Evolutionary conservation across 2,329 filamentous ascomycete species (phyloP), one percentile per base, ranked within the genome.

Genomic region (Aspergillus quadrilineatus): DNA sequence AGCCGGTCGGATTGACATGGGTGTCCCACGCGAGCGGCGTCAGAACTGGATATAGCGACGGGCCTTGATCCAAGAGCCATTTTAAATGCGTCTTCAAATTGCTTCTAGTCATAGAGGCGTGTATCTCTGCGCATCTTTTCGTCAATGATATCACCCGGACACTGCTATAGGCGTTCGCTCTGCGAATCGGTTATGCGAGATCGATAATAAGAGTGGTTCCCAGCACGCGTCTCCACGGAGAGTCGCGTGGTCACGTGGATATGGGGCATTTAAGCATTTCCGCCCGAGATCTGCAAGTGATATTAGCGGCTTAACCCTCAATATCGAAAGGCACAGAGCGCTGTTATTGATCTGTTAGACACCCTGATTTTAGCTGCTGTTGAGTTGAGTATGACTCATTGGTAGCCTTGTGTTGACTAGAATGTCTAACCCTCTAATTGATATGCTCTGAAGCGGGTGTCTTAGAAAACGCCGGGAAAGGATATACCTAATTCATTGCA

Each of bases 101-200:
- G 68, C 77, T 73, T 65, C 72, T 78, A 69, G 78, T 79, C 78
- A 80, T 80, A 73, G 69, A 71, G 73, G 61, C 68, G 63, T 68
- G 30, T 66, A 60, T 56, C 62, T 12, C 10, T 50, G 44, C 51
- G 63, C 70, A 71, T 73, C 60, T 55, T 65, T 66, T 62, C 65
- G 43, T 48, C 32, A 30, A 52, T 26, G 41, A 39, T n/a, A 26
- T 34, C 30, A 41, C 34, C 32, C 29, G 47, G 15, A 37, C 60
- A 60, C 59, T 55, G 15, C 49, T 44, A 10, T 42, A 45, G 48
- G 34, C 34, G 42, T 46, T 54, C 44, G 42, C 55, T 49, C 29
- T 34, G 39, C 55, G 10, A 60, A 54, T 48, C 50, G 53, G 34
- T 47, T 30, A 44, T 29, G 15, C 39, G 15, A 12, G 41, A 22